A percentile compares a stretch with the other conserved stretches of the same genome.
Conservation (phyloP, 495 filamentous ascomycete genomes). For the Penicillium alfredii region DNA sequence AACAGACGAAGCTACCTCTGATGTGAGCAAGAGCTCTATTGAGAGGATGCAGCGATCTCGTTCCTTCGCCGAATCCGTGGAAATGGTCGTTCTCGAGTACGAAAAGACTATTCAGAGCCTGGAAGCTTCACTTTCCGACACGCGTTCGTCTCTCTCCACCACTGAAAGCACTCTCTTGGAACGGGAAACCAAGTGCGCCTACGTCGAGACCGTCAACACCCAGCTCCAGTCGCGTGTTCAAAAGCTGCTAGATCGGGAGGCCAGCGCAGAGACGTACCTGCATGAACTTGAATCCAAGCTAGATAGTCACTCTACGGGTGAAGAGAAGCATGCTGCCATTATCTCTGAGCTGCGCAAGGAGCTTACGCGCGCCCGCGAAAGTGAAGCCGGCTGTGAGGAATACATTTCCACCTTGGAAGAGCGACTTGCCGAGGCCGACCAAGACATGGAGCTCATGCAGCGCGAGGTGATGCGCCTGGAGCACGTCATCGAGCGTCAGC, state of each 20-base stretch:
- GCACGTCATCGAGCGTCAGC: conserved; percentile 90
- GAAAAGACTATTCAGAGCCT: conserved; percentile 96
- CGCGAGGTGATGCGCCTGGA: conserved; percentile 90
- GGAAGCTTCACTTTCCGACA: conserved; percentile 87
- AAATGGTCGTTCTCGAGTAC: conserved; percentile 94
- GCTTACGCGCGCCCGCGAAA: conserved; percentile 81
- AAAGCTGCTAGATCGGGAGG: conserved; percentile 84
- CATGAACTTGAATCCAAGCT: conserved; percentile 85
- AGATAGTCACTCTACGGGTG: conserved; percentile 81
- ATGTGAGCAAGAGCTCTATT: conserved; percentile 71
- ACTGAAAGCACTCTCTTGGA: conserved; percentile 84
- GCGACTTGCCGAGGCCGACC: conserved; percentile 89
- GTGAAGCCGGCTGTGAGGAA: conserved; percentile 81
- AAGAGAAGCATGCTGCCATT: conserved; percentile 83
- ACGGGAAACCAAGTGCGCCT: conserved; percentile 87
- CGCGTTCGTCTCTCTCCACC: conserved; percentile 72
- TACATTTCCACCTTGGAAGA: conserved; percentile 98
- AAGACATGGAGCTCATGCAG: conserved; percentile 94
- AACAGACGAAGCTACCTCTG: conserved; percentile 49
- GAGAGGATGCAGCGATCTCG: conserved; percentile 90
- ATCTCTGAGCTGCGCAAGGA: conserved; percentile 87
- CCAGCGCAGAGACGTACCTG: conserved; percentile 83
- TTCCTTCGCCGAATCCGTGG: conserved; percentile 89
- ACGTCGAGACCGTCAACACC: conserved; percentile 82
- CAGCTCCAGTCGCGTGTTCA: conserved; percentile 85